Evolutionary conservation across 73 alveolate species (phyloP).

Genomic region (Uronychia binucleata): DNA sequence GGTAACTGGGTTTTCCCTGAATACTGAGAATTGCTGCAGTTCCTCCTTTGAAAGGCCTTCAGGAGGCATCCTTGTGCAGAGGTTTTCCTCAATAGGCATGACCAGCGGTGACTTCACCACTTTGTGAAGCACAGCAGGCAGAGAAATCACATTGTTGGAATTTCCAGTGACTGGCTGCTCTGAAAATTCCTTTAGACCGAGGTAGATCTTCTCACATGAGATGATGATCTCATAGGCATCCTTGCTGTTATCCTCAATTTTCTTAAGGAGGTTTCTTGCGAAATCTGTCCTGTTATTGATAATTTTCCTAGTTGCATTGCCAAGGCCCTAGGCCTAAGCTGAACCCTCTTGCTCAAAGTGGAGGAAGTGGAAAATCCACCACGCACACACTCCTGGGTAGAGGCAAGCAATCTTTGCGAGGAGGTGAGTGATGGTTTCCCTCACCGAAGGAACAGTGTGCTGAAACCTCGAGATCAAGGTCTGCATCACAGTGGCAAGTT

Average conservation of each 20-base stretch:
- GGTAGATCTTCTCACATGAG: constrained; percentile 27
- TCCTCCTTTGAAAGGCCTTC: not conserved
- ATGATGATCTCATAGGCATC: not conserved
- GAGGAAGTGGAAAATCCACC: constrained; percentile 69
- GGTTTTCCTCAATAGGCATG: constrained; percentile 66
- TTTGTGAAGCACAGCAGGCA: not conserved
- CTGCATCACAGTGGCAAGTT: constrained; percentile 52
- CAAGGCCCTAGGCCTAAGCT: not conserved
- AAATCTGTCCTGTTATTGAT: constrained; percentile 17
- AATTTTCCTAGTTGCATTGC: not conserved
- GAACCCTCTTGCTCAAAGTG: constrained; percentile 40
- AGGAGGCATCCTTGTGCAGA: constrained; percentile 51
- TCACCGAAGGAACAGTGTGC: constrained; percentile 9
- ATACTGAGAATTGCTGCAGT: constrained; percentile 27
- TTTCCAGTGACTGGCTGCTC: constrained; percentile 9
- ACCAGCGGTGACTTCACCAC: constrained; percentile 12
- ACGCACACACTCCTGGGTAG: constrained; percentile 57
- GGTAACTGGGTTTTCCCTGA: constrained; percentile 36
- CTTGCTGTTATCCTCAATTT: constrained; percentile 16
- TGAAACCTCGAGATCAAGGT: constrained; percentile 48
- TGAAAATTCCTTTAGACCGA: constrained; percentile 29
- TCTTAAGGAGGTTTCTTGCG: constrained; percentile 16
- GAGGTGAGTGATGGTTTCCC: constrained; percentile 38
- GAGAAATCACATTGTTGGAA: not conserved
- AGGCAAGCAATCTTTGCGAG: constrained; percentile 39